phyloP scores from a whole-genome alignment of 805 yeast species.

The Limtongozyma cylindracea region DNA sequence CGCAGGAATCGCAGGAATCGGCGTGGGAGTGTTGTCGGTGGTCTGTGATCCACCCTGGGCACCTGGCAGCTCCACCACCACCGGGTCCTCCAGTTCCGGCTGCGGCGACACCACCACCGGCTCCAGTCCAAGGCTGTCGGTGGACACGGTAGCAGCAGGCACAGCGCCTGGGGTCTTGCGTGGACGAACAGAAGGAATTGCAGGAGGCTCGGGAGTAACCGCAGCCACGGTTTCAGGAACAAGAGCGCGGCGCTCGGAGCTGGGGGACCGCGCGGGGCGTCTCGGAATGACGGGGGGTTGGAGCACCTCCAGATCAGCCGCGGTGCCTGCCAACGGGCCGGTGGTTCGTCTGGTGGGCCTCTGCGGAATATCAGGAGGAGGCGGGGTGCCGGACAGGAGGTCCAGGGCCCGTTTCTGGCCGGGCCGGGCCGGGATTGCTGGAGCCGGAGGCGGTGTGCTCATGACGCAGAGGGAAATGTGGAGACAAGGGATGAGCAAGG shows the following conservation, averaged over 20 bases:
- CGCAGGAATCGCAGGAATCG: constrained; percentile 1
- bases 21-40: too few species aligned
- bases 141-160: too few species aligned
- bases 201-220: too few species aligned
- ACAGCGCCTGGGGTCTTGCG: too few species aligned
- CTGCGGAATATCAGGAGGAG: constrained; percentile 3
- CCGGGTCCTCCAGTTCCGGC: too few species aligned
- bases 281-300: not conserved
- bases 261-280: not conserved
- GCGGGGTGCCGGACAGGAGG: too few species aligned
- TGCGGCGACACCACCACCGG: too few species aligned
- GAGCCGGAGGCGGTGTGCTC: not conserved
- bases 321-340: not conserved
- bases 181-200: too few species aligned
- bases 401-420: constrained; percentile 1
- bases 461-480: not conserved
- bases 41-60: too few species aligned
- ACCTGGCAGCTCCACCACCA: too few species aligned
- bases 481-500: not conserved
- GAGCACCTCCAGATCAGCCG: not conserved
- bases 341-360: constrained; percentile 2
- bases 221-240: too few species aligned
- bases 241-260: not conserved
- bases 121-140: too few species aligned
- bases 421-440: not conserved